Percentiles rank a stretch among this genome's conserved stretches.
Conservation (phyloP, 768 basidiomycete species). For the Kwoniella pini region DNA sequence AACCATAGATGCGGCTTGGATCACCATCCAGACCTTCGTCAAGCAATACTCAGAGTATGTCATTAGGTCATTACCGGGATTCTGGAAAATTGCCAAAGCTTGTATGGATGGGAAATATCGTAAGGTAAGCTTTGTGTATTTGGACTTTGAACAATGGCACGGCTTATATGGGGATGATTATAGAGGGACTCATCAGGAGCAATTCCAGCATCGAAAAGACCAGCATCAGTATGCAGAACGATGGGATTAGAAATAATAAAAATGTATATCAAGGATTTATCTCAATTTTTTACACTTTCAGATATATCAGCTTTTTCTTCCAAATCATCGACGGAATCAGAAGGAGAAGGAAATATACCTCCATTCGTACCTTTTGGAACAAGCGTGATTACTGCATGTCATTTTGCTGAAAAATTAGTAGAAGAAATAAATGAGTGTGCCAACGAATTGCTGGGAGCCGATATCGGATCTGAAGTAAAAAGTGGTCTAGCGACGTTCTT, state of each 20-base stretch:
- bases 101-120: slow-evolving; percentile 93
- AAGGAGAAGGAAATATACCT: slow-evolving; percentile 62
- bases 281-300: slow-evolving; percentile 80
- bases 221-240: slow-evolving; percentile 75
- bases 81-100: slow-evolving; percentile 87
- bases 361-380: slow-evolving; percentile 61
- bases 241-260: slow-evolving; percentile 88
- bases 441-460: slow-evolving; percentile 75
- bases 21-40: slow-evolving; percentile 71
- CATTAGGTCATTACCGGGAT: slow-evolving; percentile 79
- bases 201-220: slow-evolving; percentile 64
- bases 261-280: slow-evolving; percentile 78
- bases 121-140: slow-evolving; percentile 62
- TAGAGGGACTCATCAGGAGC: slow-evolving; percentile 40
- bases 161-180: background rate
- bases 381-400: slow-evolving; percentile 76
- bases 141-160: background rate
- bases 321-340: slow-evolving; percentile 8
- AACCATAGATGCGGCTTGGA: slow-evolving; percentile 68
- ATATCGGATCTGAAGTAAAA: slow-evolving; percentile 69
- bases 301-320: slow-evolving; percentile 64
- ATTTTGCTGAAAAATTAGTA: slow-evolving; percentile 77
- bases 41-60: slow-evolving; percentile 85
- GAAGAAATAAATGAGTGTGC: slow-evolving; percentile 83
- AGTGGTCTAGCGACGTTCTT: slow-evolving; percentile 69